phyloP scores from a whole-genome alignment of 768 basidiomycete species.

The Tephrocybe rancida region DNA sequence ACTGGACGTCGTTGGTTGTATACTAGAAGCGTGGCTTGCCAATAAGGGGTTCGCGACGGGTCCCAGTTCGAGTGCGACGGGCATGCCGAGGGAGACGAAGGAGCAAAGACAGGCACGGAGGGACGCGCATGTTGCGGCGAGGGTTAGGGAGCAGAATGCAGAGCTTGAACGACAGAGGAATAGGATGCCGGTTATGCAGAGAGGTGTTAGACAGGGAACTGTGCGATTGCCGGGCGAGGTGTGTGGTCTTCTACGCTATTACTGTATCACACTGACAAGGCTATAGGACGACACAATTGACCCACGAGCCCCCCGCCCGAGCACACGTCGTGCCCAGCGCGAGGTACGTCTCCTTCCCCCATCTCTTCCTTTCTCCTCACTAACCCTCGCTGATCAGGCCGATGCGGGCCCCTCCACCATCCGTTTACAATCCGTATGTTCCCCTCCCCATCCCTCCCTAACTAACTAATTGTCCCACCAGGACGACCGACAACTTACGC shows the following conservation, averaged over 20 bases:
- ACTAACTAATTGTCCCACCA: too few species aligned
- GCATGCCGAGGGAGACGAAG: conserved; percentile 71
- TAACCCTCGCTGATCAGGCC: too few species aligned
- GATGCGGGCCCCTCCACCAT: too few species aligned
- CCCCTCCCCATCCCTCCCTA: too few species aligned
- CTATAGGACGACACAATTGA: background rate
- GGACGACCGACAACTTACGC: too few species aligned
- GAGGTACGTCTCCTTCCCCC: too few species aligned
- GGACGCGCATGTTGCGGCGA: conserved; percentile 53
- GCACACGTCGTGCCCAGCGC: too few species aligned
- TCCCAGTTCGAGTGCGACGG: conserved; percentile 76
- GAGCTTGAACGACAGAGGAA: conserved; percentile 57
- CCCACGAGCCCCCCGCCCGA: background rate
- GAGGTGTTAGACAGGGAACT: conserved; percentile 1
- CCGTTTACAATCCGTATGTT: too few species aligned
- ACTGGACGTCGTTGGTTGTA: conserved; percentile 90
- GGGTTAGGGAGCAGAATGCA: conserved; percentile 60
- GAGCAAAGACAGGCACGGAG: conserved; percentile 72
- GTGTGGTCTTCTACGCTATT: too few species aligned
- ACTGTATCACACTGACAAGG: background rate
- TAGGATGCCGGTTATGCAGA: conserved; percentile 19
- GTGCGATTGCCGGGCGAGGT: conserved; percentile 3
- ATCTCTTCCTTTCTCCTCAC: too few species aligned
- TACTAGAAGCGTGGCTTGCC: conserved; percentile 91
- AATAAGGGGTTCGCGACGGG: conserved; percentile 87